Conservation (phyloP, 192 early-diverging fungal genomes). For the Entomortierella parvispora region DNA sequence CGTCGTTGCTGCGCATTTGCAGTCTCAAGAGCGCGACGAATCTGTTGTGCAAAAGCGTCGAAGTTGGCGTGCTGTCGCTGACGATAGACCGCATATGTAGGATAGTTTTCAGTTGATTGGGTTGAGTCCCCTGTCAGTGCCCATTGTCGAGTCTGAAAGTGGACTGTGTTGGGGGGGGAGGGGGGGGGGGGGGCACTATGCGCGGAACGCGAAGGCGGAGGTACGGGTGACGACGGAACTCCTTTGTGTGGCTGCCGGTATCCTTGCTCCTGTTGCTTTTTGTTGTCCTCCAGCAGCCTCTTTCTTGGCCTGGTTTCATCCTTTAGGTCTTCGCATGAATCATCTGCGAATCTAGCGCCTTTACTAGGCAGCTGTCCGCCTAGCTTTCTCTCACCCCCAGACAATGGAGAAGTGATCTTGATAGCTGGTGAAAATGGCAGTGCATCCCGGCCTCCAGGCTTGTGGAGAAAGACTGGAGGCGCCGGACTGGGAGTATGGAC, state of each 20-base stretch:
- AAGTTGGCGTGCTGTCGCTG: conserved; percentile 31
- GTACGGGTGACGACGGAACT: background rate
- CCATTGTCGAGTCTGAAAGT: conserved; percentile 6
- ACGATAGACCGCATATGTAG: conserved; percentile 37
- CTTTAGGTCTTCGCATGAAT: too few relatives aligned
- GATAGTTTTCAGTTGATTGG: conserved; percentile 11
- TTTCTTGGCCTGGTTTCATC: background rate
- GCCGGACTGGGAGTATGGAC: conserved; percentile 35
- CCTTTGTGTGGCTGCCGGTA: background rate
- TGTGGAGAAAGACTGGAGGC: conserved; percentile 24
- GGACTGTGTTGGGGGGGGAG: background rate
- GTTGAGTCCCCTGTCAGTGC: conserved; percentile 12
- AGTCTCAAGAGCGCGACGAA: conserved; percentile 20
- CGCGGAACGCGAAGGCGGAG: background rate
- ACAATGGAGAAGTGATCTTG: conserved; percentile 5
- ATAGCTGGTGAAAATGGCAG: conserved; percentile 3
- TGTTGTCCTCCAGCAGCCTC: background rate
- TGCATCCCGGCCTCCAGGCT: conserved; percentile 5
- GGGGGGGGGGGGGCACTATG: background rate
- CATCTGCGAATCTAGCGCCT: too few relatives aligned
- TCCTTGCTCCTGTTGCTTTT: background rate
- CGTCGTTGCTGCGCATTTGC: conserved; percentile 14
- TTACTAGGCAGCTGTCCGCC: too few relatives aligned
- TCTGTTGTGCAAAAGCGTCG: conserved; percentile 31
- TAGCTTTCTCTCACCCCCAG: too few relatives aligned